These are phyloP conservation scores for Ilex aquifolium DNA, from an alignment of 257 asterid genomes.

Conservation along the genomic window DNA sequence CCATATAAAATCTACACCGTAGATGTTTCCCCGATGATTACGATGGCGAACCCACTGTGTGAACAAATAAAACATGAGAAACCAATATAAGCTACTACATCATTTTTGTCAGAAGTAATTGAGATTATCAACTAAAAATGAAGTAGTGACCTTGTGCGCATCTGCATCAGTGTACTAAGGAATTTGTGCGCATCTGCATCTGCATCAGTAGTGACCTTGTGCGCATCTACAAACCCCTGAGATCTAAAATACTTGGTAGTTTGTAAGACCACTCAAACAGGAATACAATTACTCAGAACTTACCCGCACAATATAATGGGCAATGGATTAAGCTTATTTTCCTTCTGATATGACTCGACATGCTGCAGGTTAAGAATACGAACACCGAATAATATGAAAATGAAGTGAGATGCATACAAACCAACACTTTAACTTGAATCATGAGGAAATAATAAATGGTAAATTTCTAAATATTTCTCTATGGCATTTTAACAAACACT, in stretches of 20 bases:
- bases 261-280: conserved; percentile 17
- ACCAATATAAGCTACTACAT: too few relatives aligned
- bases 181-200: conserved; percentile 32
- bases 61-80: too few relatives aligned
- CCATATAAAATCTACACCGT: too few relatives aligned
- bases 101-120: too few relatives aligned
- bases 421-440: conserved; percentile 89
- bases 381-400: background rate
- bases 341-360: conserved; percentile 83
- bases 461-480: too few relatives aligned
- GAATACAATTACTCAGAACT: conserved; percentile 3
- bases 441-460: conserved; percentile 91
- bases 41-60: too few relatives aligned
- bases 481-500: too few relatives aligned
- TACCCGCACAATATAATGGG: conserved; percentile 96
- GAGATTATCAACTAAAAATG: too few relatives aligned
- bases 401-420: too few relatives aligned
- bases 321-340: conserved; percentile 79
- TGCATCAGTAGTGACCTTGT: conserved; percentile 91
- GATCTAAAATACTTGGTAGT: conserved; percentile 87
- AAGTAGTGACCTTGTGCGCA: too few relatives aligned
- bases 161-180: too few relatives aligned
- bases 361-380: conserved; percentile 31
- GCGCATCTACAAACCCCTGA: conserved; percentile 89
- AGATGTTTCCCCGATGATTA: too few relatives aligned